A percentile compares a stretch with the other conserved stretches of the same genome.
Evolutionary conservation across 1,139 yeast genomes (phyloP).

Genomic region (Yamadazyma songkhlaensis): DNA sequence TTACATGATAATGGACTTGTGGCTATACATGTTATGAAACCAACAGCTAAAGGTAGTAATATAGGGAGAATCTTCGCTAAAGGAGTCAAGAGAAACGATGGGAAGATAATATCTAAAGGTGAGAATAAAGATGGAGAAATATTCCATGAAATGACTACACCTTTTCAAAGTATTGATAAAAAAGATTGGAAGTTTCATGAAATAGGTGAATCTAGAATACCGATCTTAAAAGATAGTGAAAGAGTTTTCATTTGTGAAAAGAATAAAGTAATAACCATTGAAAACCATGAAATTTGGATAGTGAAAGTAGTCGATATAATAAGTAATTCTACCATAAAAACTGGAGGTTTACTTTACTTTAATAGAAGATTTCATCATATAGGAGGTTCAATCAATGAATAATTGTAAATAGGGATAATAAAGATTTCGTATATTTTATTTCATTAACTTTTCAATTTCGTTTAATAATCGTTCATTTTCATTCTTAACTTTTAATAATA

Average conservation of each 20-base stretch:
- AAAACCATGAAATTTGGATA: slow-evolving; percentile 87
- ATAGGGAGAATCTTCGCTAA: slow-evolving; percentile 61
- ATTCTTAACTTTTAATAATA: slow-evolving; percentile 32
- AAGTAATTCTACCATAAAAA: slow-evolving; percentile 16
- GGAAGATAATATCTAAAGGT: slow-evolving; percentile 12
- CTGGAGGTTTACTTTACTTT: slow-evolving; percentile 67
- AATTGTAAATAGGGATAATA: slow-evolving; percentile 1
- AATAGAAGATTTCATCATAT: slow-evolving; percentile 57
- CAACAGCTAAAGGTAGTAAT: slow-evolving; percentile 48
- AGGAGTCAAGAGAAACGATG: slow-evolving; percentile 38
- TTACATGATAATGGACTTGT: slow-evolving; percentile 53
- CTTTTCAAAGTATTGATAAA: slow-evolving; percentile 36
- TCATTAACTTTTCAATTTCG: slow-evolving; percentile 8
- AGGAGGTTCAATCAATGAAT: slow-evolving; percentile 30
- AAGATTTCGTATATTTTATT: slow-evolving; percentile 6
- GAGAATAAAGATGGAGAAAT: slow-evolving; percentile 34
- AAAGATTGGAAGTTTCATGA: slow-evolving; percentile 28
- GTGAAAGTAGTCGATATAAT: slow-evolving; percentile 60
- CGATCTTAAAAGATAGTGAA: slow-evolving; percentile 59
- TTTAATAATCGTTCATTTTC: slow-evolving; percentile 13
- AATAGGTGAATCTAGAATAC: slow-evolving; percentile 30
- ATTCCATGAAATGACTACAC: slow-evolving; percentile 49
- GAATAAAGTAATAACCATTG: slow-evolving; percentile 52
- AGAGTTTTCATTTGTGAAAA: slow-evolving; percentile 64
- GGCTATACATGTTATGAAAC: slow-evolving; percentile 76